These are phyloP conservation scores for Trametes coccinea DNA, from an alignment of 768 basidiomycete genomes.

Conservation along the genomic window DNA sequence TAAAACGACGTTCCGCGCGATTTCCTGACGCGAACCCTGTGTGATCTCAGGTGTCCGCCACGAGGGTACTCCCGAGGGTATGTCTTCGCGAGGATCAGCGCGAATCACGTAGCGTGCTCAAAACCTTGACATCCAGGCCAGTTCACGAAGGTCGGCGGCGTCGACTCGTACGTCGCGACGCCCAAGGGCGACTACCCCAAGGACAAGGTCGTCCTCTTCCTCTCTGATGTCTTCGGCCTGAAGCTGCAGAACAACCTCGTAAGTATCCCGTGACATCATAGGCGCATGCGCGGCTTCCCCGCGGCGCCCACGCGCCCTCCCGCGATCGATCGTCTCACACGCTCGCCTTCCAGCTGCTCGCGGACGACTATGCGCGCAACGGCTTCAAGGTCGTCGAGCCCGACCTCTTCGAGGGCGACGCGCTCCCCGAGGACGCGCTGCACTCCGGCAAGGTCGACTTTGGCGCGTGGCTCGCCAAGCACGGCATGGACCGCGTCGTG, in stretches of 20 bases:
- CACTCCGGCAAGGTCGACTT: slow-evolving; percentile 31
- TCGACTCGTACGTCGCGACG: slow-evolving; percentile 43
- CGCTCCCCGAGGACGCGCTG: slow-evolving; percentile 29
- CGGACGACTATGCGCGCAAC: slow-evolving; percentile 45
- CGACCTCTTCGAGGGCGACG: slow-evolving; percentile 41
- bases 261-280: slow-evolving; percentile 34
- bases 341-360: slow-evolving; percentile 36
- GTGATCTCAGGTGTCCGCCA: slow-evolving; percentile 34
- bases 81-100: slow-evolving; percentile 33
- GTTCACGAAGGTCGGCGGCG: slow-evolving; percentile 39
- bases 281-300: too few relatives aligned
- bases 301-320: not conserved
- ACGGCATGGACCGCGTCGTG: slow-evolving; percentile 27
- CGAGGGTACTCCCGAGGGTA: slow-evolving; percentile 40
- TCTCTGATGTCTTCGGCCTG: slow-evolving; percentile 39
- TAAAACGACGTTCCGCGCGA: not conserved
- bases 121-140: slow-evolving; percentile 39
- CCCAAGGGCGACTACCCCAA: slow-evolving; percentile 38
- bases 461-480: slow-evolving; percentile 36
- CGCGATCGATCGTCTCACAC: too few relatives aligned
- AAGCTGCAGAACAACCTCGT: slow-evolving; percentile 33
- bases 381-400: slow-evolving; percentile 40
- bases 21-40: not conserved
- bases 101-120: slow-evolving; percentile 39
- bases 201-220: slow-evolving; percentile 39